Percentiles rank a stretch among this genome's conserved stretches.
These are phyloP conservation scores for Nissolia schottii DNA, from an alignment of 306 rosid species.

Conservation along the genomic window DNA sequence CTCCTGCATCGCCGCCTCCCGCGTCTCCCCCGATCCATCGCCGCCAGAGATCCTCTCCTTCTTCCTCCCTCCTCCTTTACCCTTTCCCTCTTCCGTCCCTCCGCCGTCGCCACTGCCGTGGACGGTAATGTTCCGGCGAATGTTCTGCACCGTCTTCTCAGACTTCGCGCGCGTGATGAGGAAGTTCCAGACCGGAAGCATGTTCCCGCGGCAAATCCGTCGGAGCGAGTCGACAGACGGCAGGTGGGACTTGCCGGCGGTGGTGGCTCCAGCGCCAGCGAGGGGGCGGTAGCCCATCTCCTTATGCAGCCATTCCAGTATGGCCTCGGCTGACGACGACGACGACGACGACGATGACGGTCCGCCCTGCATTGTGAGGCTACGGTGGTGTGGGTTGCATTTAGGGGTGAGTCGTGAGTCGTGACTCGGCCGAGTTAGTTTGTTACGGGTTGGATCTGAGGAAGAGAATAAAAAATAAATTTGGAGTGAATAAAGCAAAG, in stretches of 20 bases:
- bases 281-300: conserved; percentile 96
- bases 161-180: conserved; percentile 76
- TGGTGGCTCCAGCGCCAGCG: no score
- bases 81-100: no score
- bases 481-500: no score
- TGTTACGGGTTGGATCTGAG: conserved; percentile 22
- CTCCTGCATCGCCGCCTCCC: conserved; percentile 78
- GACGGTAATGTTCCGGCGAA: conserved; percentile 79
- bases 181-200: conserved; percentile 94
- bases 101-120: no score
- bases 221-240: conserved; percentile 81
- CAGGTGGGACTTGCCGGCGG: no score
- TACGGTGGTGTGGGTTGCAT: background rate
- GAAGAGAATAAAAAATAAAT: no score
- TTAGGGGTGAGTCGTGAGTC: conserved; percentile 9
- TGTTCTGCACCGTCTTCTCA: conserved; percentile 92
- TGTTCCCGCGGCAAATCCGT: conserved; percentile 83
- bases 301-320: conserved; percentile 85
- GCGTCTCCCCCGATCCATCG: conserved; percentile 39
- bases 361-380: background rate
- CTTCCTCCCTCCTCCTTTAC: conserved; percentile 70
- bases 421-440: conserved; percentile 14
- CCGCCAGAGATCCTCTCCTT: conserved; percentile 50
- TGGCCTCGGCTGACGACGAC: conserved; percentile 77
- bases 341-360: conserved; percentile 16